Evolutionary conservation across 179 eudicot genomes (phyloP).

Genomic region (Beta lomatogona): DNA sequence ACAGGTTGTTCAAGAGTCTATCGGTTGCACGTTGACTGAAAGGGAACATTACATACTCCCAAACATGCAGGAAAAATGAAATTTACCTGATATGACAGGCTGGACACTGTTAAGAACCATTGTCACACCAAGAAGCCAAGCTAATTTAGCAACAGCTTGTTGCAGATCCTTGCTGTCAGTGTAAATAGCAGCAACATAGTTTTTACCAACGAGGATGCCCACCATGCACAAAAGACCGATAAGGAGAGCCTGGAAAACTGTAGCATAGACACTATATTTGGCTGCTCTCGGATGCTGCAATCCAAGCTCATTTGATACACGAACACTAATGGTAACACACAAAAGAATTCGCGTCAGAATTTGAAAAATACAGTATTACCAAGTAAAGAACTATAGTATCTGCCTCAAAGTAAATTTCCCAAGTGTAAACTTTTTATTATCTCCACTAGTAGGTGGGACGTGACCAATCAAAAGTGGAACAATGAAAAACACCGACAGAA

Average conservation of each 20-base stretch:
- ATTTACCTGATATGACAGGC: conserved; percentile 72
- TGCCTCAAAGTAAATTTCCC: no score
- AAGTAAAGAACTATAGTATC: no score
- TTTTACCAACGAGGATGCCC: conserved; percentile 38
- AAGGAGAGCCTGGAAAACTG: conserved; percentile 59
- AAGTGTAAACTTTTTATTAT: no score
- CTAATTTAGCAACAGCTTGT: conserved; percentile 55
- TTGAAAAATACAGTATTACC: background rate
- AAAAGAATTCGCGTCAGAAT: conserved; percentile 2
- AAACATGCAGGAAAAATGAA: no score
- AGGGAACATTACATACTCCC: background rate
- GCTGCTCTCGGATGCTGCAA: conserved; percentile 65
- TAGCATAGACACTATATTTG: conserved; percentile 53
- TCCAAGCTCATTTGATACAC: conserved; percentile 84
- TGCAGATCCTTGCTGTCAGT: conserved; percentile 53
- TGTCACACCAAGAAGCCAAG: conserved; percentile 68
- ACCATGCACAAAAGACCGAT: conserved; percentile 61
- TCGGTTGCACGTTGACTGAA: background rate
- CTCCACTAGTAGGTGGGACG: no score
- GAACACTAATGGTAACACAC: conserved; percentile 41
- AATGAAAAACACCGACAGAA: background rate
- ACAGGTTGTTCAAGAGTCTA: background rate
- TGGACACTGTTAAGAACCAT: conserved; percentile 82
- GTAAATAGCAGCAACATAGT: conserved; percentile 56
- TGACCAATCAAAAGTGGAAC: no score